phyloP scores from a whole-genome alignment of 768 basidiomycete genomes.

The Porphyrellus cyaneotinctus region DNA sequence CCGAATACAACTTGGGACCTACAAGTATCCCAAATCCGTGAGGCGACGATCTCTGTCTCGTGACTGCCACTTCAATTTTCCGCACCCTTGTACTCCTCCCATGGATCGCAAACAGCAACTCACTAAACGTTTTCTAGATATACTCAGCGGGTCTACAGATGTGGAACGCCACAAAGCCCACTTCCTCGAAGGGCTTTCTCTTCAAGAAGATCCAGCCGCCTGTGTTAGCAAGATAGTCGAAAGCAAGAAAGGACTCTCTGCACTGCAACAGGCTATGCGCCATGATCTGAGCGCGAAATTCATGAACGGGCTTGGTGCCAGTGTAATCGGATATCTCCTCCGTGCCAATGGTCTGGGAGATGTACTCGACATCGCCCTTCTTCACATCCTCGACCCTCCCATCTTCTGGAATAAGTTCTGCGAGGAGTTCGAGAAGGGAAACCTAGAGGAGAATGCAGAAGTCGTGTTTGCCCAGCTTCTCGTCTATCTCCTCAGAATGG shows the following conservation, averaged over 20 bases:
- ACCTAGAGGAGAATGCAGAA: slow-evolving; percentile 35
- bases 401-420: slow-evolving; percentile 46
- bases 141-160: slow-evolving; percentile 28
- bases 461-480: slow-evolving; percentile 47
- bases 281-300: slow-evolving; percentile 36
- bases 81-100: neutral
- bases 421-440: slow-evolving; percentile 32
- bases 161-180: slow-evolving; percentile 26
- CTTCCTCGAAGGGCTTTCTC: slow-evolving; percentile 47
- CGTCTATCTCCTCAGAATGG: slow-evolving; percentile 42
- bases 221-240: slow-evolving; percentile 38
- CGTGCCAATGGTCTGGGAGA: slow-evolving; percentile 35
- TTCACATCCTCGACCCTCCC: slow-evolving; percentile 44
- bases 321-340: slow-evolving; percentile 38
- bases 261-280: slow-evolving; percentile 41
- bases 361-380: slow-evolving; percentile 38
- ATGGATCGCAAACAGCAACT: slow-evolving; percentile 28
- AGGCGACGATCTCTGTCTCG: too few relatives aligned
- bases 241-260: slow-evolving; percentile 33
- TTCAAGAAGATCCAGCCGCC: slow-evolving; percentile 34
- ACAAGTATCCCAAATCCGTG: too few relatives aligned
- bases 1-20: too few relatives aligned
- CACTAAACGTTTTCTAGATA: slow-evolving; percentile 32
- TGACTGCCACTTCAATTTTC: too few relatives aligned
- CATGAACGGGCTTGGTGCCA: slow-evolving; percentile 40